A percentile compares a stretch with the other conserved stretches of the same genome.
These are phyloP conservation scores for Colletotrichum falcatum DNA, from an alignment of 2,329 filamentous ascomycete species.

Conservation along the genomic window DNA sequence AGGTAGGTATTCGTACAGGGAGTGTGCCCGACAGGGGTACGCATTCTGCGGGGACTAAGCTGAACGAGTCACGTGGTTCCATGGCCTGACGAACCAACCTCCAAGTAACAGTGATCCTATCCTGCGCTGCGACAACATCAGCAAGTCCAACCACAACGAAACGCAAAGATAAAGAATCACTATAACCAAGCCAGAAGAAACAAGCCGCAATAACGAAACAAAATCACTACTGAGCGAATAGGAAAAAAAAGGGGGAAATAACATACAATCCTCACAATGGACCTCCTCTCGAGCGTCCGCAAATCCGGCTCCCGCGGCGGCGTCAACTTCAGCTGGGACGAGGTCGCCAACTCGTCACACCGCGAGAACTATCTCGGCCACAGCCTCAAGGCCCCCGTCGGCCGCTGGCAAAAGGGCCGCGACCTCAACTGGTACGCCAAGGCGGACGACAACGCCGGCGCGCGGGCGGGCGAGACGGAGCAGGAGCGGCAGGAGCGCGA, in stretches of 20 bases:
- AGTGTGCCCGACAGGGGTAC: constrained; percentile 8
- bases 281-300: constrained; percentile 90
- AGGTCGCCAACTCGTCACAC: constrained; percentile 86
- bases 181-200: not conserved
- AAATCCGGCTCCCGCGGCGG: constrained; percentile 93
- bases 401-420: constrained; percentile 88
- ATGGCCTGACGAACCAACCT: not conserved
- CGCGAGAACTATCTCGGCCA: constrained; percentile 93
- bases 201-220: not conserved
- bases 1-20: too few species aligned
- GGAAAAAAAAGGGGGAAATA: not conserved
- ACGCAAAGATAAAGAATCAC: too few species aligned
- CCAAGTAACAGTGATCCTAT: not conserved
- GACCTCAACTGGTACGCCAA: constrained; percentile 75
- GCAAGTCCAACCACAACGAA: not conserved
- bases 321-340: constrained; percentile 96
- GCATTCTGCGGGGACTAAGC: not conserved
- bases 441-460: constrained; percentile 55
- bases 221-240: not conserved
- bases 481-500: constrained; percentile 70
- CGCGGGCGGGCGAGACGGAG: constrained; percentile 66
- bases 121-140: not conserved
- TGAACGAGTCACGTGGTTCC: not conserved
- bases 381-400: constrained; percentile 90
- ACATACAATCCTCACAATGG: constrained; percentile 68